Evolutionary conservation across 1,284 basidiomycete genomes (phyloP).

Genomic region (Laetiporus sulphureus): DNA sequence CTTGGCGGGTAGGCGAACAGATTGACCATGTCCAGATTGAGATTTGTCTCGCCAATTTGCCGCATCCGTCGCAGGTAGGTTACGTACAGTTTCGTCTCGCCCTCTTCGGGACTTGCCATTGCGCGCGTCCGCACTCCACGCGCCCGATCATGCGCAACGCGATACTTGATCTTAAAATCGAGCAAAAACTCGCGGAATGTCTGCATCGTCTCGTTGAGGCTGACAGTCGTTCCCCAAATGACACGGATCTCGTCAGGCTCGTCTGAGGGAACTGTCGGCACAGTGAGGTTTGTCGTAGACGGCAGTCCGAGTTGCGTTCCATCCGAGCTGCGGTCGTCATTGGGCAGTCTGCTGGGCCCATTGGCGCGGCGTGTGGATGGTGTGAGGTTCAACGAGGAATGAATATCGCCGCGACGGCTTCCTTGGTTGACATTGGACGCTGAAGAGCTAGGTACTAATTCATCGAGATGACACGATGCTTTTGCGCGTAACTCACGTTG

Average conservation of each 20-base stretch:
- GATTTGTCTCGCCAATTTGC: slow-evolving; percentile 83
- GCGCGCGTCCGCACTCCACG: slow-evolving; percentile 49
- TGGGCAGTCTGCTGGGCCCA: slow-evolving; percentile 21
- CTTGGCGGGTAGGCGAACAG: slow-evolving; percentile 85
- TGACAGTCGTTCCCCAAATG: slow-evolving; percentile 97
- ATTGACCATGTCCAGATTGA: slow-evolving; percentile 90
- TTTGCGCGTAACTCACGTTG: slow-evolving; percentile 37
- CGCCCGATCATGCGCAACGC: slow-evolving; percentile 69
- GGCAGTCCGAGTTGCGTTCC: slow-evolving; percentile 54
- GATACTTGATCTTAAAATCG: slow-evolving; percentile 93
- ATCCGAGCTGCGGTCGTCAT: slow-evolving; percentile 50
- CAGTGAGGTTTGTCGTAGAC: slow-evolving; percentile 56
- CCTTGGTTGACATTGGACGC: slow-evolving; percentile 45
- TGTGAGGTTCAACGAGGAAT: slow-evolving; percentile 65
- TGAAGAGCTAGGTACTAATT: slow-evolving; percentile 22
- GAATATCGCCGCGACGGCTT: slow-evolving; percentile 78
- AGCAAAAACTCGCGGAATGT: slow-evolving; percentile 85
- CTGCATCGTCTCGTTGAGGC: slow-evolving; percentile 86
- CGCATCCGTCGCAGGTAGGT: slow-evolving; percentile 83
- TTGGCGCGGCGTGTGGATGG: slow-evolving; percentile 39
- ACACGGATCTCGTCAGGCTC: slow-evolving; percentile 80
- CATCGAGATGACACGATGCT: slow-evolving; percentile 1
- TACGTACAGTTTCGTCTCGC: slow-evolving; percentile 73
- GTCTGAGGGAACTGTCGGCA: slow-evolving; percentile 46
- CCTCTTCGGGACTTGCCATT: slow-evolving; percentile 58